Percentiles rank a stretch among this genome's conserved stretches.
Evolutionary conservation across 768 basidiomycete genomes (phyloP).

Genomic region (Suillus weaverae): DNA sequence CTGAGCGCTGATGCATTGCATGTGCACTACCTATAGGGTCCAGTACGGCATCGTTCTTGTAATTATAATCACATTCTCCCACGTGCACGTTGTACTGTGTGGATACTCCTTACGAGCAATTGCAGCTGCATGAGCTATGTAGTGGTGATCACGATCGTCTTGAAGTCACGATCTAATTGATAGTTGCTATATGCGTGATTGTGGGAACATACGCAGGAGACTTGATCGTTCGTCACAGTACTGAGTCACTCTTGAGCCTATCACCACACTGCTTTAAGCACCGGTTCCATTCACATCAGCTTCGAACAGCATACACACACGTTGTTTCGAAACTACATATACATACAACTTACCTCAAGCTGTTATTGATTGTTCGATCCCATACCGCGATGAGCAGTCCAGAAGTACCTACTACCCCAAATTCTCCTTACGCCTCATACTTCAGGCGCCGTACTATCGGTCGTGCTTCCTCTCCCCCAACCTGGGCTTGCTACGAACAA

Average conservation of each 20-base stretch:
- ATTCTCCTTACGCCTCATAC: conserved; percentile 31
- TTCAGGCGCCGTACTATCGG: conserved; percentile 73
- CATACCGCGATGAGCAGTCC: conserved; percentile 22
- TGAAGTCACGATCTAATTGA: background rate
- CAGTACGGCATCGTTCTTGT: background rate
- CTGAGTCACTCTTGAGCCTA: conserved; percentile 14
- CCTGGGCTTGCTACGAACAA: conserved; percentile 91
- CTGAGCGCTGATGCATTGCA: too few species aligned
- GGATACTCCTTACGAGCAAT: background rate
- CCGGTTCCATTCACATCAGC: conserved; percentile 5
- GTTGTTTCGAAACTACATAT: background rate
- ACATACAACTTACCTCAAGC: conserved; percentile 5
- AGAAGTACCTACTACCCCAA: conserved; percentile 20
- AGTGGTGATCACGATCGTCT: background rate
- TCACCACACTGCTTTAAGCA: conserved; percentile 14
- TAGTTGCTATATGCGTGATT: background rate
- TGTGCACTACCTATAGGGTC: too few species aligned
- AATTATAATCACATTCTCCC: too few species aligned
- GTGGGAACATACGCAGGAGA: background rate
- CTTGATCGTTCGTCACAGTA: conserved; percentile 17
- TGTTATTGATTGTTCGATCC: background rate
- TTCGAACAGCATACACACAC: conserved; percentile 5
- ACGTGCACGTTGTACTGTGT: background rate
- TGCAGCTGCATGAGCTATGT: too few species aligned
- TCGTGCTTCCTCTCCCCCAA: conserved; percentile 79